Conservation (phyloP, 1,284 basidiomycete species). For the Ceratobasidium sp. region DNA sequence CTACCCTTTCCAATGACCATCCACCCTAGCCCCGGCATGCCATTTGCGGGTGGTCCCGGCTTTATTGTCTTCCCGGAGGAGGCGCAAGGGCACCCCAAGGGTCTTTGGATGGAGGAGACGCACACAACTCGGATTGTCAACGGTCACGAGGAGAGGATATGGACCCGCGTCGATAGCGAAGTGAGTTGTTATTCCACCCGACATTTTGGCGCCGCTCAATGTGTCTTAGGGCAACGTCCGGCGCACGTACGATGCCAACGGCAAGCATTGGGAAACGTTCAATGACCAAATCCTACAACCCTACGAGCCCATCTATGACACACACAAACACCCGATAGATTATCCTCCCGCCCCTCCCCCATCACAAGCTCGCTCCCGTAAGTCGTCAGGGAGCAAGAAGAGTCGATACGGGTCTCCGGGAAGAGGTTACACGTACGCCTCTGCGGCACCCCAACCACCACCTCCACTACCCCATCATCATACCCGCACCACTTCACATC, state of each 20-base stretch:
- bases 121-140: slow-evolving; percentile 40
- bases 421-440: slow-evolving; percentile 28
- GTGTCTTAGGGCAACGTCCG: slow-evolving; percentile 33
- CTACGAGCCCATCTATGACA: slow-evolving; percentile 24
- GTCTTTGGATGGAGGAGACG: slow-evolving; percentile 37
- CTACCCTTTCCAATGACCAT: slow-evolving; percentile 31
- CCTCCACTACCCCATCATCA: slow-evolving; percentile 17
- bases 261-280: slow-evolving; percentile 38
- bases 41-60: slow-evolving; percentile 32
- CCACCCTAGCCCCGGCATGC: slow-evolving; percentile 18
- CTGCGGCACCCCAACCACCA: slow-evolving; percentile 23
- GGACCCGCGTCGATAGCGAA: slow-evolving; percentile 24
- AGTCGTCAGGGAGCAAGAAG: slow-evolving; percentile 31
- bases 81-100: slow-evolving; percentile 12
- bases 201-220: slow-evolving; percentile 9
- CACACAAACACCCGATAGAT: slow-evolving; percentile 33
- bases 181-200: neutral
- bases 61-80: slow-evolving; percentile 33
- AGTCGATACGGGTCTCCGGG: slow-evolving; percentile 33
- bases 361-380: slow-evolving; percentile 33
- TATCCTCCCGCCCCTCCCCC: slow-evolving; percentile 28
- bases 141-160: slow-evolving; percentile 36
- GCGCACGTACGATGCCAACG: slow-evolving; percentile 32
- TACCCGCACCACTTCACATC: slow-evolving; percentile 28
- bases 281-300: slow-evolving; percentile 38